Evolutionary conservation across 495 filamentous ascomycete genomes (phyloP), one percentile per base, ranked within the genome.

Genomic region (Astrothelium subdiscretum): DNA sequence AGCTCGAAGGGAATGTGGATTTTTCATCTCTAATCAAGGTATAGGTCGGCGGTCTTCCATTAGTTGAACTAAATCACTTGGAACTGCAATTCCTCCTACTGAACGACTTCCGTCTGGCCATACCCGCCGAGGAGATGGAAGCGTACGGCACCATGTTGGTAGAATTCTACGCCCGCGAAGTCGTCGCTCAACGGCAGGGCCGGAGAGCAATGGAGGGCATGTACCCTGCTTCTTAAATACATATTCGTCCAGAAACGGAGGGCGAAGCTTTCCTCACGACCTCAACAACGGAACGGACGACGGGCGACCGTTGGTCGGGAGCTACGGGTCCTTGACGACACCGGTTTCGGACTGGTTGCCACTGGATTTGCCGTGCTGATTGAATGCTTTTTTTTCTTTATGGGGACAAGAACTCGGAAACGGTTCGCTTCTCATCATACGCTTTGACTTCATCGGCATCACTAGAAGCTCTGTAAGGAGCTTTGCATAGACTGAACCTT

Each of bases 141-240:
- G 89, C 91, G 2, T 99, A 99, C 65, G 94, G 92, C 8, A 99
- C 94, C 2, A 97, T 97, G 95, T 81, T 99, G 2, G 94, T 99
- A 11, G 92, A 97, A 71, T 99, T 97, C 71, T 99, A 97, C 67
- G 92, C 91, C 0, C 81, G 95, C 27, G 95, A 97, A 73, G 87
- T 96, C 22, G 80, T 96, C 5, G 79, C 87, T 8, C 89, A 89
- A 67, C 81, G 83, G 62, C 40, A 61, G 18, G 65, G 48, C 6
- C 48, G 48, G 24, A 12, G 48, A 54, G 48, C 48, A 29, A 54
- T 54, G 48, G 48, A 54, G 48, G 48, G 48, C 48, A 54, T 54
- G 48, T 54, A 54, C 29, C 48, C 48, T 29, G 48, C 48, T 54
- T 54, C 48, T 29, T 54, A 54, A 29, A 10, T 54, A 3, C 6